phyloP scores from a whole-genome alignment of 148 eudicot genomes.

The Rhododendron ferrugineum region DNA sequence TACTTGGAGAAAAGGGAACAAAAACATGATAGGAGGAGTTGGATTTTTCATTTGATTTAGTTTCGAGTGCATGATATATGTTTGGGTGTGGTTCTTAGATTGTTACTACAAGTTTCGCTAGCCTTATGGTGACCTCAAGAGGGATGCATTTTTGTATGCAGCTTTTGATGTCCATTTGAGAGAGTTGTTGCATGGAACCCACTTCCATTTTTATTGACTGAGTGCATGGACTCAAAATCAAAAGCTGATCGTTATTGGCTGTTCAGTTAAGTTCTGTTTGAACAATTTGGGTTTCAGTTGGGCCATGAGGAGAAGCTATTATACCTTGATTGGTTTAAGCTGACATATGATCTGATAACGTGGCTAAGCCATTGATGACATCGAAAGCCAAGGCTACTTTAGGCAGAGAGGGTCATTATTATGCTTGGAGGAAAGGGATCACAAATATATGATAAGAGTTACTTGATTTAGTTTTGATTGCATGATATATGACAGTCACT shows the following conservation, averaged over 20 bases:
- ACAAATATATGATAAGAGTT: not conserved
- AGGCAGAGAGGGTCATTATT: not conserved
- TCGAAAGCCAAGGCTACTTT: not conserved
- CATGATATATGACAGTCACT: no score
- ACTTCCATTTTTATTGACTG: not conserved
- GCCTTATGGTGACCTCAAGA: not conserved
- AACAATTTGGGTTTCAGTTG: not conserved
- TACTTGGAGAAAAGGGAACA: not conserved
- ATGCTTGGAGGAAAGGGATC: not conserved
- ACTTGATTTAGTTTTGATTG: not conserved
- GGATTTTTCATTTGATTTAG: not conserved
- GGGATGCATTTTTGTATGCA: not conserved
- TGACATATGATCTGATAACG: not conserved
- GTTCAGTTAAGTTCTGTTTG: not conserved
- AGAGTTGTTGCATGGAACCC: not conserved
- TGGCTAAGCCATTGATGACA: not conserved
- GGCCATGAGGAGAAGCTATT: not conserved
- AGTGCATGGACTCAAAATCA: not conserved
- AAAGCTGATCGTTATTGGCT: not conserved
- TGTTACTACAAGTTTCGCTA: not conserved
- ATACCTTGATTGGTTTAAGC: not conserved
- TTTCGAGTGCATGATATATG: not conserved
- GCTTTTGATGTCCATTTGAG: not conserved
- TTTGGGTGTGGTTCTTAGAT: not conserved
- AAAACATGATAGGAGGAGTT: not conserved